Conservation (phyloP, 2,329 filamentous ascomycete species). For the Rhinocladiella mackenziei region DNA sequence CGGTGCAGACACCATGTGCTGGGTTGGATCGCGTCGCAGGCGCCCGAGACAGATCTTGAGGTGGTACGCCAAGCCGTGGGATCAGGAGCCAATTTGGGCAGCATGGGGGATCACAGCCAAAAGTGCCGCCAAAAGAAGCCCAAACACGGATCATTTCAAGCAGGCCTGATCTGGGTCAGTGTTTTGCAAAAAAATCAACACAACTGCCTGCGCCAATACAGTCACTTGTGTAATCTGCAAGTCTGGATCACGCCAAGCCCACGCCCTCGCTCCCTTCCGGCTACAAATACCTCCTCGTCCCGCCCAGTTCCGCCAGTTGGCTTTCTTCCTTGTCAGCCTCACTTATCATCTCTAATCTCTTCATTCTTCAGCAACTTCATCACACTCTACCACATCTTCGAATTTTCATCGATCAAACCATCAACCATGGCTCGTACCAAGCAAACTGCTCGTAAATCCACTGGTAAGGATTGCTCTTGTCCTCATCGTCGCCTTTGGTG, state of each 20-base stretch:
- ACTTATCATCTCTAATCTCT: slow-evolving; percentile 35
- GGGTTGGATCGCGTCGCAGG: slow-evolving; percentile 3
- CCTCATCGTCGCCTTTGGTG: slow-evolving; percentile 21
- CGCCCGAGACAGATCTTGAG: slow-evolving; percentile 14
- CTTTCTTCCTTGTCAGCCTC: slow-evolving; percentile 31
- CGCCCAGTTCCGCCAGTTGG: slow-evolving; percentile 25
- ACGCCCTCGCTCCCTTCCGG: slow-evolving; percentile 26
- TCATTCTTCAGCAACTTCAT: slow-evolving; percentile 33
- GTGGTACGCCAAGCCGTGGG: slow-evolving; percentile 26
- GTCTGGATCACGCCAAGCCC: slow-evolving; percentile 25
- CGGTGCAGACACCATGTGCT: slow-evolving; percentile 3
- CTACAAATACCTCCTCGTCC: slow-evolving; percentile 28
- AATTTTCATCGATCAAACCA: slow-evolving; percentile 28
- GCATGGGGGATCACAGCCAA: slow-evolving; percentile 22
- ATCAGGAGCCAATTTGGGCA: slow-evolving; percentile 18
- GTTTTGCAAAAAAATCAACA: slow-evolving; percentile 8
- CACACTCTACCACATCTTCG: slow-evolving; percentile 14
- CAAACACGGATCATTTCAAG: slow-evolving; percentile 10
- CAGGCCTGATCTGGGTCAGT: slow-evolving; percentile 24
- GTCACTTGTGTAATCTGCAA: slow-evolving; percentile 11
- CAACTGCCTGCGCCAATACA: slow-evolving; percentile 15
- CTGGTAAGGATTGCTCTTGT: slow-evolving; percentile 17
- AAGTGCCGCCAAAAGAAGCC: slow-evolving; percentile 13
- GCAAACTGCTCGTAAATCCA: slow-evolving; percentile 51
- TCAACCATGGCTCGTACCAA: slow-evolving; percentile 50